Conservation (phyloP, 768 basidiomycete species). For the Tulasnella calospora region DNA sequence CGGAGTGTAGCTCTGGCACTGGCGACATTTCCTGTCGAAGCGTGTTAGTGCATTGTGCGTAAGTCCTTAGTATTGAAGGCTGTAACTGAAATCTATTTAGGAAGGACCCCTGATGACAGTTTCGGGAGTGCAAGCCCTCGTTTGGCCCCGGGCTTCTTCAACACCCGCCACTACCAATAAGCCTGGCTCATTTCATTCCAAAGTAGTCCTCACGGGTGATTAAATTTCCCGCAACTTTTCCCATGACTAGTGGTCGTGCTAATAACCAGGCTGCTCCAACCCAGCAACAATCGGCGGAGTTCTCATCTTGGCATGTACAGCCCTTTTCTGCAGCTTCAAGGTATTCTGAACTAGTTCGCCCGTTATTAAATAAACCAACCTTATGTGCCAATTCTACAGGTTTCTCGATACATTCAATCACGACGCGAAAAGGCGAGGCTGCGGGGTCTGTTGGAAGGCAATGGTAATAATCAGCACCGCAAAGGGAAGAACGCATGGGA, state of each 20-base stretch:
- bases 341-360: not conserved
- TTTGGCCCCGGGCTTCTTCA: not conserved
- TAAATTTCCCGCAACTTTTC: not conserved
- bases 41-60: not conserved
- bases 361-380: not conserved
- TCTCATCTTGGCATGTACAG: slow-evolving; percentile 18
- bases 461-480: not conserved
- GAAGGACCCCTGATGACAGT: not conserved
- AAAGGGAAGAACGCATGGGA: slow-evolving; percentile 26
- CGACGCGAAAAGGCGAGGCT: slow-evolving; percentile 9
- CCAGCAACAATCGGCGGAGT: slow-evolving; percentile 21
- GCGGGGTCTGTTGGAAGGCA: slow-evolving; percentile 13
- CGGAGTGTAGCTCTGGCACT: not conserved
- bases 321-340: slow-evolving; percentile 17
- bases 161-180: not conserved
- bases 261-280: not conserved
- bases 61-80: not conserved
- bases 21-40: not conserved
- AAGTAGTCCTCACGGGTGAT: slow-evolving; percentile 14
- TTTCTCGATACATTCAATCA: slow-evolving; percentile 18
- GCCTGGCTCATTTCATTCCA: slow-evolving; percentile 18
- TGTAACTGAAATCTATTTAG: not conserved
- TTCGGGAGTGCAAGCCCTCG: not conserved
- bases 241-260: not conserved
- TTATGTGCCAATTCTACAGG: not conserved